phyloP scores from a whole-genome alignment of 139 green algal species.

The Chlorella sp. region DNA sequence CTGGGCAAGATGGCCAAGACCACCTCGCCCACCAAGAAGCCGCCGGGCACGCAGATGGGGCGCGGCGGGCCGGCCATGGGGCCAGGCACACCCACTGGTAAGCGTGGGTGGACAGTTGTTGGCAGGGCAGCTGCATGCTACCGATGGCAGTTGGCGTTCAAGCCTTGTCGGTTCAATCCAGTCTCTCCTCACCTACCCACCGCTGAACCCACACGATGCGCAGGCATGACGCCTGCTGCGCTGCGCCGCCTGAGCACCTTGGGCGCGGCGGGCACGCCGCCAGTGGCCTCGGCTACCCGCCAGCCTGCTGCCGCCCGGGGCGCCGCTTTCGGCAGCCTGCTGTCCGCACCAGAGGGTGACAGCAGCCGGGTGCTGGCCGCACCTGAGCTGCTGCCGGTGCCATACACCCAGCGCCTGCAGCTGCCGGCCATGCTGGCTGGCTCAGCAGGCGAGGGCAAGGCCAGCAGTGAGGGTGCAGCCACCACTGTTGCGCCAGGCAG shows the following conservation, averaged over 20 bases:
- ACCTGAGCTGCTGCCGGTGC: slow-evolving; percentile 44
- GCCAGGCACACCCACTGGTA: neutral
- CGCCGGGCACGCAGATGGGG: too few species aligned
- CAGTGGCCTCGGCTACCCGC: slow-evolving; percentile 7
- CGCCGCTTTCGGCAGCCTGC: neutral
- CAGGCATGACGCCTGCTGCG: neutral
- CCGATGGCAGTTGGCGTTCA: too few species aligned
- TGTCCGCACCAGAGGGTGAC: slow-evolving; percentile 14
- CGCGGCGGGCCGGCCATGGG: neutral
- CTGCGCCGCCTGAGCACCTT: slow-evolving; percentile 6
- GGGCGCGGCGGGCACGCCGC: neutral
- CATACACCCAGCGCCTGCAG: slow-evolving; percentile 64
- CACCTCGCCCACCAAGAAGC: slow-evolving; percentile 9
- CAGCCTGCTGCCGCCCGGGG: neutral
- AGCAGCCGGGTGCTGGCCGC: slow-evolving; percentile 7
- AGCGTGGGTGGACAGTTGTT: too few species aligned
- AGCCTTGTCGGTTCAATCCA: too few species aligned
- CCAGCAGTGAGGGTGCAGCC: neutral
- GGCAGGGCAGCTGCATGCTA: too few species aligned
- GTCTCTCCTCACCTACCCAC: too few species aligned
- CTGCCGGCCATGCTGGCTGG: neutral
- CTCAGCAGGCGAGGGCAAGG: neutral
- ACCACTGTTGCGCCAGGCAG: neutral
- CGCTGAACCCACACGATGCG: neutral
- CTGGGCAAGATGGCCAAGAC: slow-evolving; percentile 39